phyloP scores from a whole-genome alignment of 148 eudicot species.

The Fagopyrum tataricum region DNA sequence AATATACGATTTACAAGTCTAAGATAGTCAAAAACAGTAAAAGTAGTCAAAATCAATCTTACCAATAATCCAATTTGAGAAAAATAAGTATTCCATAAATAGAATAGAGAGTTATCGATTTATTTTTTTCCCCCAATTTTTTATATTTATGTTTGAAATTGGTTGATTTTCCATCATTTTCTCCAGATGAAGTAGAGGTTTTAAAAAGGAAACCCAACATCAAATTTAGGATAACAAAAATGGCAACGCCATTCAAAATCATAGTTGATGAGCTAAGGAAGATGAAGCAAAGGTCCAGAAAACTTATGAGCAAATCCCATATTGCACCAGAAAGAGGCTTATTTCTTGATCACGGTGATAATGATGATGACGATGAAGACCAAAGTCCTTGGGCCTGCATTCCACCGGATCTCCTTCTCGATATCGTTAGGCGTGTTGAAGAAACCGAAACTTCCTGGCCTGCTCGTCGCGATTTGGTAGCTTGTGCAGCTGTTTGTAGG shows the following conservation, averaged over 20 bases:
- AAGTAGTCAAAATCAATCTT: background rate
- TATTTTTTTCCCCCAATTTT: background rate
- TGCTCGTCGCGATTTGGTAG: slow-evolving; percentile 34
- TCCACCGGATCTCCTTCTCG: slow-evolving; percentile 46
- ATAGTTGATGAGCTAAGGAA: slow-evolving; percentile 20
- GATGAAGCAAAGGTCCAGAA: slow-evolving; percentile 19
- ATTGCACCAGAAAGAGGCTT: slow-evolving; percentile 26
- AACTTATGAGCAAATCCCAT: slow-evolving; percentile 25
- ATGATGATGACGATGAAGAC: background rate
- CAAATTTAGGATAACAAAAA: background rate
- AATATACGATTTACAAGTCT: background rate
- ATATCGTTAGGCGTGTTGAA: slow-evolving; percentile 36
- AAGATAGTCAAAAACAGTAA: background rate
- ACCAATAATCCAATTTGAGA: background rate
- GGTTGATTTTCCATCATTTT: background rate
- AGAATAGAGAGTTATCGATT: background rate
- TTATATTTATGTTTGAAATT: background rate
- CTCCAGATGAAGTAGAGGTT: background rate
- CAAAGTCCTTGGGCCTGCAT: slow-evolving; percentile 39
- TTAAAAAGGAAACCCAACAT: background rate
- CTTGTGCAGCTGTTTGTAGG: slow-evolving; percentile 41
- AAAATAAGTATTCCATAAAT: background rate
- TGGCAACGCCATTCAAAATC: slow-evolving; percentile 26
- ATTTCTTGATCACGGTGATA: background rate
- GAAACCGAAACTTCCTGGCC: slow-evolving; percentile 40